Base-by-base conservation (phyloP, 2,329 filamentous ascomycete species). In the Colletotrichum limetticola region DNA sequence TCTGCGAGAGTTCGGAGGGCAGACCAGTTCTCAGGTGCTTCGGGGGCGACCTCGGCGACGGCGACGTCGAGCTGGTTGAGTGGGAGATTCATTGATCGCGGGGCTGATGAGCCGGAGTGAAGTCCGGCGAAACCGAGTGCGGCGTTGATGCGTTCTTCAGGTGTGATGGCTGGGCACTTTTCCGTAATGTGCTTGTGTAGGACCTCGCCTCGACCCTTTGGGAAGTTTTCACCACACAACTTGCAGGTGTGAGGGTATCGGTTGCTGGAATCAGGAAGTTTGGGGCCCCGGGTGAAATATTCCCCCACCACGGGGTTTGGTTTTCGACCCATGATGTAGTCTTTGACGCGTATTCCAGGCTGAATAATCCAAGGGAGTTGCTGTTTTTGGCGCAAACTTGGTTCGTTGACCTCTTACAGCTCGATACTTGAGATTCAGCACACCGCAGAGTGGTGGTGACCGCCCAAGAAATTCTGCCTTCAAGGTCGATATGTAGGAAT, bases 181-280 rank as follows among this genome's bases (percentile, higher is more conserved):
- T 95, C 97, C 66, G 94, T 92, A 68, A 98, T 88, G 80, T 98
- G 95, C 74, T 89, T 92, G 56, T 91, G 93, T 74, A 98, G 84
- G 78, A 91, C 94, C 79, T 98, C 95, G 78, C 94, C 93, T 74
- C 95, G 91, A 74, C 95, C 95, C 81, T 97, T 97, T 75, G 94
- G 93, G 75, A 98, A 98, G 82, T 93, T 93, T 83, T 97, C 93
- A 76, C 94, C 94, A 81, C 95, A 97, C 76, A 91, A 89, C 82
- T 94, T 96, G 89, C 95, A 98, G 14, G 94, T 97, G 80, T 98
- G 94, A 78, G 94, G 92, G 80, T 98, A 98, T 71, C 95, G 91
- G 82, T 97, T 98, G 85, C 94, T 97, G 76, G 94, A 93, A 84
- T 98, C 95, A 80, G 93, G 91, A 78, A 98, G 89, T 84, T 98